phyloP scores from a whole-genome alignment of 164 flowering plant genomes.

The Annona squamosa region DNA sequence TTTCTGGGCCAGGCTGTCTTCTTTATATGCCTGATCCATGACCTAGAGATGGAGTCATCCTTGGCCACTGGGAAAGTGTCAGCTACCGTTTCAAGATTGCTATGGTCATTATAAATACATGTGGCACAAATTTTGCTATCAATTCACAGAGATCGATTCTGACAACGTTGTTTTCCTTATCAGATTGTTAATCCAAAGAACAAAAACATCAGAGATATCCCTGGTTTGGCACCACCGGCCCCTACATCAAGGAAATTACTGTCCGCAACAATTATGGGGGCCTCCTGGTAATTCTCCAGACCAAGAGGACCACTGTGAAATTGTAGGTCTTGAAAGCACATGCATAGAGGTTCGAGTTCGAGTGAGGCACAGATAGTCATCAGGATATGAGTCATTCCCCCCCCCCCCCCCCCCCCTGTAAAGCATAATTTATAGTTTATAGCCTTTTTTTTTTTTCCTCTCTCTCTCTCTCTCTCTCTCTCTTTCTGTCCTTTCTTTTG shows the following conservation, averaged over 20 bases:
- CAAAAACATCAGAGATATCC: slow-evolving; percentile 75
- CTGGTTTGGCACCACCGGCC: slow-evolving; percentile 94
- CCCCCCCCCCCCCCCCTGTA: no score
- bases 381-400: no score
- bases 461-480: no score
- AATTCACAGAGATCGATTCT: background rate
- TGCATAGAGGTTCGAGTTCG: background rate
- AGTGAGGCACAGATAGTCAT: background rate
- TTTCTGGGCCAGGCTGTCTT: background rate
- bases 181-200: slow-evolving; percentile 84
- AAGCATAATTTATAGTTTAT: no score
- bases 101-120: background rate
- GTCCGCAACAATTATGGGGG: slow-evolving; percentile 21
- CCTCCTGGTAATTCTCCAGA: slow-evolving; percentile 13
- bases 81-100: background rate
- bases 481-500: no score
- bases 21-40: background rate
- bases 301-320: background rate
- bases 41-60: background rate
- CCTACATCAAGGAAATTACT: slow-evolving; percentile 69
- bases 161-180: slow-evolving; percentile 3
- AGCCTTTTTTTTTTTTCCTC: no score
- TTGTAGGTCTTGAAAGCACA: background rate
- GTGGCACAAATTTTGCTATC: background rate
- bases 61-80: background rate